phyloP scores from a whole-genome alignment of 352 stramenopile species.

The Ochromonadaceae sp. region DNA sequence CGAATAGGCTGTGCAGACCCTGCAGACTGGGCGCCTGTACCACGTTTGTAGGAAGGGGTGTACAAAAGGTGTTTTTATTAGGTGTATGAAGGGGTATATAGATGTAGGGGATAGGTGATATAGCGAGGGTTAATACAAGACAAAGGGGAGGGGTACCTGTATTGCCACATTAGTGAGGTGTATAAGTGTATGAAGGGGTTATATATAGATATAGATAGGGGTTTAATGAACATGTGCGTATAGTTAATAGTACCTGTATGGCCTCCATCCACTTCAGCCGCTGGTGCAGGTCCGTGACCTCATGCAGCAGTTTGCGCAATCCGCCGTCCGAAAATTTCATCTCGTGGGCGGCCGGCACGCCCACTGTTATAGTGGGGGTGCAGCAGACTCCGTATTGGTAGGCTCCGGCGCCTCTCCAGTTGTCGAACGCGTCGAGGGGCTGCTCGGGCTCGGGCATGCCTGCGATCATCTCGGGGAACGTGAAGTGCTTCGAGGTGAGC shows the following conservation, averaged over 20 bases:
- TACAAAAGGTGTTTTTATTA: too few relatives aligned
- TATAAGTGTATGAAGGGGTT: too few relatives aligned
- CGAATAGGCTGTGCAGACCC: background rate
- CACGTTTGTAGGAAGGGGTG: too few relatives aligned
- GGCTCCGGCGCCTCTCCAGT: background rate
- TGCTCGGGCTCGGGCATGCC: background rate
- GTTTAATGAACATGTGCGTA: too few relatives aligned
- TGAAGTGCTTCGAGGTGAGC: background rate
- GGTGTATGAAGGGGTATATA: too few relatives aligned
- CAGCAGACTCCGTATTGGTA: background rate
- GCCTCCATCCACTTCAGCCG: background rate
- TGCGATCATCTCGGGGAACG: background rate
- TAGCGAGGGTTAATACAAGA: too few relatives aligned
- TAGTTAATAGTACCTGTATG: too few relatives aligned
- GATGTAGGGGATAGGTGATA: too few relatives aligned
- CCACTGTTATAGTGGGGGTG: constrained; percentile 19
- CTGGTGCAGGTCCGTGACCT: background rate
- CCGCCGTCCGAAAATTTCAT: constrained; percentile 22
- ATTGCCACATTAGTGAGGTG: too few relatives aligned
- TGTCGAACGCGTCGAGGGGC: background rate
- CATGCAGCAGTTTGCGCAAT: constrained; percentile 5
- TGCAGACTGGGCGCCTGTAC: background rate
- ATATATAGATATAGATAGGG: too few relatives aligned
- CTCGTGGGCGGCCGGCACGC: constrained; percentile 12
- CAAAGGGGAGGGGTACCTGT: too few relatives aligned